phyloP scores from a whole-genome alignment of 768 basidiomycete species.

The Tulasnella sp. region DNA sequence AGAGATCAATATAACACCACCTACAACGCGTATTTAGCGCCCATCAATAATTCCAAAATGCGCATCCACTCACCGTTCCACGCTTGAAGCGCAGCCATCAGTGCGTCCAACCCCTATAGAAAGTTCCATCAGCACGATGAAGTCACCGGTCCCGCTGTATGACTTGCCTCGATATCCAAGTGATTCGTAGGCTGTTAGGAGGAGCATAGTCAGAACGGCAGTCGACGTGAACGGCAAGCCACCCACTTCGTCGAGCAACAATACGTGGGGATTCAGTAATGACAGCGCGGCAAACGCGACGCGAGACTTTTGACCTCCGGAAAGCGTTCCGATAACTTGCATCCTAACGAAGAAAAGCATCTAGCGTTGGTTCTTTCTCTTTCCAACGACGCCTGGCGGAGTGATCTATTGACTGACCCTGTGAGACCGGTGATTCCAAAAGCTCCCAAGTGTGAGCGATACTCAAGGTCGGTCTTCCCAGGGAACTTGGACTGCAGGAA shows the following conservation, averaged over 20 bases:
- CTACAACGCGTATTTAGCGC: slow-evolving; percentile 54
- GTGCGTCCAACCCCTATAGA: slow-evolving; percentile 74
- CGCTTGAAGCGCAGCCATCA: slow-evolving; percentile 57
- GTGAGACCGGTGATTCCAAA: slow-evolving; percentile 98
- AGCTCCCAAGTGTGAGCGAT: slow-evolving; percentile 86
- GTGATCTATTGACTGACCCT: slow-evolving; percentile 37
- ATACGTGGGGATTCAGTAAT: slow-evolving; percentile 78
- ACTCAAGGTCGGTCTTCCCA: slow-evolving; percentile 92
- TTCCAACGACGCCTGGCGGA: neutral
- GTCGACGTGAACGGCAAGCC: neutral
- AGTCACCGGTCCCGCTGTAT: neutral
- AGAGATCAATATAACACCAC: slow-evolving; percentile 85
- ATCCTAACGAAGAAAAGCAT: slow-evolving; percentile 37
- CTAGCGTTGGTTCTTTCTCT: neutral
- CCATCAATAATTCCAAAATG: slow-evolving; percentile 21
- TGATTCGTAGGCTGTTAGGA: slow-evolving; percentile 74
- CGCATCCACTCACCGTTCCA: slow-evolving; percentile 22
- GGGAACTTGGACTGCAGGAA: slow-evolving; percentile 89
- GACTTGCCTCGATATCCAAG: slow-evolving; percentile 74
- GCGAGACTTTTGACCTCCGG: slow-evolving; percentile 92
- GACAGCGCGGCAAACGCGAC: slow-evolving; percentile 86
- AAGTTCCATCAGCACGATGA: neutral
- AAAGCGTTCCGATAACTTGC: slow-evolving; percentile 82
- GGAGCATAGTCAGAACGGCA: neutral
- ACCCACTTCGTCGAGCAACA: slow-evolving; percentile 84